Conservation (phyloP, 2,329 filamentous ascomycete genomes). For the Beauveria bassiana region DNA sequence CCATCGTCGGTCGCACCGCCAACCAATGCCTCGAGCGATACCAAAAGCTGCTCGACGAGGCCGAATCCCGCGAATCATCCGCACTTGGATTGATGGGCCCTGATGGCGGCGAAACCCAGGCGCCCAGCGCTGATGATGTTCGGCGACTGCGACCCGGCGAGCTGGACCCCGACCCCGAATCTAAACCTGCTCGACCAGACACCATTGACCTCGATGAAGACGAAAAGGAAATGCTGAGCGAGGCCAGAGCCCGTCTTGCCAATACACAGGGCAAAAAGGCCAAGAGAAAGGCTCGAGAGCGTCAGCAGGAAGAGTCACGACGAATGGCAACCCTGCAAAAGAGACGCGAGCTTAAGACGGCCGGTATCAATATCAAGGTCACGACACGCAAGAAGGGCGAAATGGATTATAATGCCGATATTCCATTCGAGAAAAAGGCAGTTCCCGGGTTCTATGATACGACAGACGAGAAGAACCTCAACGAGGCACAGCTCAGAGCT, state of each 20-base stretch:
- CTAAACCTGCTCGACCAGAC: conserved; percentile 88
- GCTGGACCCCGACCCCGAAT: conserved; percentile 94
- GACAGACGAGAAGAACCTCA: conserved; percentile 66
- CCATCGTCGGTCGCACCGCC: conserved; percentile 90
- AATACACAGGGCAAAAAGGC: conserved; percentile 99
- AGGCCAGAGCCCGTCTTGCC: conserved; percentile 88
- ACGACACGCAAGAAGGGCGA: conserved; percentile 85
- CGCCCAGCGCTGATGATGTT: conserved; percentile 88
- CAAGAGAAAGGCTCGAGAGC: conserved; percentile 91
- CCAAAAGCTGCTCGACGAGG: conserved; percentile 92
- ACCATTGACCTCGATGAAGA: conserved; percentile 98
- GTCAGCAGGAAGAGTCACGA: conserved; percentile 90
- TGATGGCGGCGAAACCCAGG: conserved; percentile 76
- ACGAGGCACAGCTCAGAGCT: conserved; percentile 74
- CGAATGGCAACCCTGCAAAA: conserved; percentile 88
- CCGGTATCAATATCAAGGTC: conserved; percentile 97
- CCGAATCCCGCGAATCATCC: conserved; percentile 80
- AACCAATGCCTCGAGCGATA: conserved; percentile 97
- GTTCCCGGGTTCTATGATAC: conserved; percentile 91
- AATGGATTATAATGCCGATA: conserved; percentile 99
- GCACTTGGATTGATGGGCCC: conserved; percentile 78
- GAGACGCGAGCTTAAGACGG: conserved; percentile 90
- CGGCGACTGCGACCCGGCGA: conserved; percentile 83
- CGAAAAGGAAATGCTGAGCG: conserved; percentile 98
- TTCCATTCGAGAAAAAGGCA: conserved; percentile 92